Percentiles rank a stretch among this genome's conserved stretches.
Evolutionary conservation across 2,329 filamentous ascomycete genomes (phyloP).

Genomic region (Pleomassaria siparia): DNA sequence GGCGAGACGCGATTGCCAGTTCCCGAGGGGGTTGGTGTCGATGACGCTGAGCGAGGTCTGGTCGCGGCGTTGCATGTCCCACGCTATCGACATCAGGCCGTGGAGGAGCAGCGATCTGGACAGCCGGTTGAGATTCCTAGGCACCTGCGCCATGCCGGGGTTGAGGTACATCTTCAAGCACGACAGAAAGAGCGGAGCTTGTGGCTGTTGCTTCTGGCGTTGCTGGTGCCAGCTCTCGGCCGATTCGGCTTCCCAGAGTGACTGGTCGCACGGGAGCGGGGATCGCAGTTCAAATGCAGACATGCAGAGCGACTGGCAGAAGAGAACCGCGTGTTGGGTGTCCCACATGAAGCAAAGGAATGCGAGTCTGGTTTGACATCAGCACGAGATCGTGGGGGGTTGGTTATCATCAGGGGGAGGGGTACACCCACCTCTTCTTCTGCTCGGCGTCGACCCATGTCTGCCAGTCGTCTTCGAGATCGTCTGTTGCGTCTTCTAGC

Average conservation of each 20-base stretch:
- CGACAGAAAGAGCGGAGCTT: constrained; percentile 52
- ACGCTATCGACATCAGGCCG: constrained; percentile 63
- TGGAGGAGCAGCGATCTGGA: constrained; percentile 60
- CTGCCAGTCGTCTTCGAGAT: constrained; percentile 53
- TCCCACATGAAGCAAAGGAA: constrained; percentile 68
- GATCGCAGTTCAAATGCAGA: constrained; percentile 64
- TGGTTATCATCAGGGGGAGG: not conserved
- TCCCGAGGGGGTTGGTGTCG: constrained; percentile 41
- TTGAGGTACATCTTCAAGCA: constrained; percentile 60
- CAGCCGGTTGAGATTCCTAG: constrained; percentile 51
- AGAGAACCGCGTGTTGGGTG: constrained; percentile 64
- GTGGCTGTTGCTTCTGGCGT: constrained; percentile 40
- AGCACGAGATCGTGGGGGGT: not conserved
- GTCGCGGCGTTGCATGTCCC: constrained; percentile 63
- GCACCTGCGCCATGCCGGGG: constrained; percentile 35
- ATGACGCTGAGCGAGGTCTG: constrained; percentile 58
- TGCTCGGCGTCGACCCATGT: constrained; percentile 59
- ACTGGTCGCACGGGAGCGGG: constrained; percentile 57
- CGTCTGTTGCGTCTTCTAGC: constrained; percentile 37
- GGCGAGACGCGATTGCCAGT: constrained; percentile 56
- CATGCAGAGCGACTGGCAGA: constrained; percentile 68
- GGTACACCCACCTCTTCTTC: constrained; percentile 53
- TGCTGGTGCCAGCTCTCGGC: constrained; percentile 54
- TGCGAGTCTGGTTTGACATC: constrained; percentile 46
- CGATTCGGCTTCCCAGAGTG: constrained; percentile 60